Conservation (phyloP, 2,329 filamentous ascomycete species). For the Penicillium corylophilum region DNA sequence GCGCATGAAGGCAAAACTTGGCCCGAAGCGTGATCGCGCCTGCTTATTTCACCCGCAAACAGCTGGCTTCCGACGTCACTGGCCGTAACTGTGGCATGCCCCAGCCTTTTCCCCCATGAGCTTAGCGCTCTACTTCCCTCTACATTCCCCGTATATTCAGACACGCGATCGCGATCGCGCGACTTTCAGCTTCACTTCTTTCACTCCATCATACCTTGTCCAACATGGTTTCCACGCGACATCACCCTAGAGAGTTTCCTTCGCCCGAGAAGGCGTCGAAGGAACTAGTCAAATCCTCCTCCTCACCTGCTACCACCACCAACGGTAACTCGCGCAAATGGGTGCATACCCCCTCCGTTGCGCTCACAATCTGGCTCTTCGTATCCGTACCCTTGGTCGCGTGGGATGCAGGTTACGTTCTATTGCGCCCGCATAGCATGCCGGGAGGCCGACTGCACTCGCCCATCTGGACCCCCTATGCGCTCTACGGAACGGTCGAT, state of each 20-base stretch:
- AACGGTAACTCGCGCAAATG: constrained; percentile 35
- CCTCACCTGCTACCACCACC: constrained; percentile 25
- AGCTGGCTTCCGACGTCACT: constrained; percentile 16
- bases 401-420: constrained; percentile 79
- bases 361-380: constrained; percentile 68
- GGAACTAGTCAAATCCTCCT: constrained; percentile 29
- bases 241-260: constrained; percentile 53
- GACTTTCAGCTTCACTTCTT: not conserved
- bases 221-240: constrained; percentile 57
- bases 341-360: constrained; percentile 60
- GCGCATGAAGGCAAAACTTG: constrained; percentile 11
- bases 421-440: constrained; percentile 79
- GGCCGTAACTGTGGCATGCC: constrained; percentile 8
- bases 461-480: constrained; percentile 74
- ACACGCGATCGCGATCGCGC: not conserved
- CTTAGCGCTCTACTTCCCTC: not conserved
- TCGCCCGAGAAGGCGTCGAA: constrained; percentile 28
- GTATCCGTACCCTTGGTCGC: constrained; percentile 73
- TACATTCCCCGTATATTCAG: not conserved
- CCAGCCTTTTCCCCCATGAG: not conserved
- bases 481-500: constrained; percentile 76
- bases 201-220: not conserved
- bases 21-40: constrained; percentile 3
- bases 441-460: constrained; percentile 69
- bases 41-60: constrained; percentile 15